A percentile compares a stretch with the other conserved stretches of the same genome.
Evolutionary conservation across 2,329 filamentous ascomycete species (phyloP).

Genomic region (Sarocladium brachiariae): DNA sequence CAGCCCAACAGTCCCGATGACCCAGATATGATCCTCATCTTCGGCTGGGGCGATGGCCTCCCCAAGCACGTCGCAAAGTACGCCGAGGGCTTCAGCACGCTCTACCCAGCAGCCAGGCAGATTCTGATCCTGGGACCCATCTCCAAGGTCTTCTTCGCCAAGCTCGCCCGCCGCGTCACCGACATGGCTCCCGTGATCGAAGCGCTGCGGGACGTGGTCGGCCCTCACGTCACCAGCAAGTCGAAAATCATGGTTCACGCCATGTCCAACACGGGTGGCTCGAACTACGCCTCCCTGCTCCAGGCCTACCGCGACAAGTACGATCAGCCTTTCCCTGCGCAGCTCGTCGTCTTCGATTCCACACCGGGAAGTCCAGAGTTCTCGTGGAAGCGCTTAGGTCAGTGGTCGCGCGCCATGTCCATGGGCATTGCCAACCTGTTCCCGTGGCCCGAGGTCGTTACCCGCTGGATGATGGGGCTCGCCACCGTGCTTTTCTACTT

Average conservation of each 20-base stretch:
- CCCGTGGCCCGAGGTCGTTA: constrained; percentile 38
- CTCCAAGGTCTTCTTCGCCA: constrained; percentile 36
- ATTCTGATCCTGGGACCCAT: constrained; percentile 46
- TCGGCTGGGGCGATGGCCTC: constrained; percentile 50
- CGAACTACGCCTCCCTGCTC: constrained; percentile 43
- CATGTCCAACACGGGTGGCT: constrained; percentile 54
- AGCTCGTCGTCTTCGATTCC: constrained; percentile 44
- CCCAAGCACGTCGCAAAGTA: constrained; percentile 52
- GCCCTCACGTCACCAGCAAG: constrained; percentile 7
- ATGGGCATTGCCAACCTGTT: constrained; percentile 39
- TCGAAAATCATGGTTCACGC: constrained; percentile 39
- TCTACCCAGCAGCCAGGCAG: constrained; percentile 44
- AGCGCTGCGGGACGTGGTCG: not conserved
- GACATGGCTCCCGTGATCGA: constrained; percentile 40
- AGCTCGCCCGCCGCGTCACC: constrained; percentile 33
- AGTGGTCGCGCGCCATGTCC: constrained; percentile 48
- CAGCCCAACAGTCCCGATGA: constrained; percentile 18
- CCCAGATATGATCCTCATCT: constrained; percentile 44
- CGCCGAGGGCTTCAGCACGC: constrained; percentile 40
- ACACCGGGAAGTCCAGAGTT: constrained; percentile 42
- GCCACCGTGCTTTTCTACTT: constrained; percentile 27
- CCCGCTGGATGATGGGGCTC: constrained; percentile 39
- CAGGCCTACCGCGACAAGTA: constrained; percentile 36
- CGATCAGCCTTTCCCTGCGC: constrained; percentile 36
- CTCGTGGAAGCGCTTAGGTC: constrained; percentile 32